Base-by-base conservation (phyloP, 2,329 filamentous ascomycete genomes). In the Gliomastix tumulicola region DNA sequence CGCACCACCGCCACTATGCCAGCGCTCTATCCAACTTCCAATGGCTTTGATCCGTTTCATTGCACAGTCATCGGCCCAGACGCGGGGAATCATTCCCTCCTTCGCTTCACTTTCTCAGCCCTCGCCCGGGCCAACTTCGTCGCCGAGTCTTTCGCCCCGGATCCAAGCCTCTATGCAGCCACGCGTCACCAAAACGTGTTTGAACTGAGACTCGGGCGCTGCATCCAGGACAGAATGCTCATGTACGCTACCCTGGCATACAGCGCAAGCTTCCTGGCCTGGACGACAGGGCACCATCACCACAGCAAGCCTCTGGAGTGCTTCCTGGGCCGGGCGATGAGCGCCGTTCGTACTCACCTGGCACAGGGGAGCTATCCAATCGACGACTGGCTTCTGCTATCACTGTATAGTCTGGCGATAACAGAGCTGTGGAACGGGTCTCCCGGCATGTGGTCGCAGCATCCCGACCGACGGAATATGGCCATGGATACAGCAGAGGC, bases 161-260 rank as follows among this genome's bases (percentile, higher is more conserved):
- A n/a, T n/a, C n/a, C n/a, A n/a, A n/a, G n/a, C n/a, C n/a, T n/a
- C n/a, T n/a, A n/a, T n/a, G 17, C 21, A 9, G 21, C 18, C 4
- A 20, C 30, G 6, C 18, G 42, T 10, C 42, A 44, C 27, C 32
- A 40, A 20, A n/a, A 16, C 6, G 25, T 33, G n/a, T 30, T 44
- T 8, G 15, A 31, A 13, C 15, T 23, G 13, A 16, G 42, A 16
- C 31, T 42, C 8, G 30, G 25, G 19, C 27, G 23, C 12, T 44
- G 42, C 22, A 23, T 44, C 18, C 34, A 34, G n/a, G 40, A 44
- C 27, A 23, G 27, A 15, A 36, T 34, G 4, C 32, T 45, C 12
- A 41, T 43, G 41, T 45, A 43, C 30, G 41, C 41, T 12, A 45
- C 38, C 4, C 31, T 45, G 15, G 43, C 43, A 4, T 43, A 45